Evolutionary conservation across 208 protist genomes (phyloP), one percentile per base, ranked within the genome.

Genomic region (Trypanosoma scelopori): DNA sequence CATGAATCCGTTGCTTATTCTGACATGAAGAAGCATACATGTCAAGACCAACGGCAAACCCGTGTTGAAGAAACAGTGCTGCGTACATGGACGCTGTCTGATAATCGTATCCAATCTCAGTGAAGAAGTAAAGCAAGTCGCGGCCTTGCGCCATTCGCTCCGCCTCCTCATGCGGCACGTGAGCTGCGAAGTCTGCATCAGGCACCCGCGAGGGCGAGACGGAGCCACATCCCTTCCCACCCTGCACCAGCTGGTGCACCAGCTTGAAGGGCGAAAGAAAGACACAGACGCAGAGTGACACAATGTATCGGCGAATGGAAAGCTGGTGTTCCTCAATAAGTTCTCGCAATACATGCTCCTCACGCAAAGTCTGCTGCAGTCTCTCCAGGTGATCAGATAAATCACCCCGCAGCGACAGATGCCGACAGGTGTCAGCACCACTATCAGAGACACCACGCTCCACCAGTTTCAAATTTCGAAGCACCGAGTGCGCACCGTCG

Each of bases 321-420:
- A 49, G 20, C 20, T 49, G 45, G 20, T 49, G 20, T n/a, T 49
- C 45, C 45, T 49, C 20, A 13, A 49, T 49, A 49, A 49, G 45
- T 12, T 49, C 45, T 49, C 45, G 15, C 45, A 49, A 25, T 18
- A 25, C 45, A 3, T 49, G 45, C 20, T 49, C 45, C 20, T 49
- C 45, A 25, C 20, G 45, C 15, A 49, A 3, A 49, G 13, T 49
- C 9, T 9, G 5, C 32, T 37, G 32, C 32, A 37, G 5, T 37
- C 32, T 37, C 32, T 37, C 32, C 32, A 37, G 9, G 9, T 37
- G 9, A 37, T 11, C 5, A 37, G 32, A 37, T 3, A 9, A 37
- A 37, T 37, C 32, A 3, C 32, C 3, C 32, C 32, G 32, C 32
- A 37, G 3, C 32, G 32, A 37, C 32, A 37, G 32, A 37, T 37